Conservation (phyloP, 164 flowering plant species). For the Liriodendron chinense region DNA sequence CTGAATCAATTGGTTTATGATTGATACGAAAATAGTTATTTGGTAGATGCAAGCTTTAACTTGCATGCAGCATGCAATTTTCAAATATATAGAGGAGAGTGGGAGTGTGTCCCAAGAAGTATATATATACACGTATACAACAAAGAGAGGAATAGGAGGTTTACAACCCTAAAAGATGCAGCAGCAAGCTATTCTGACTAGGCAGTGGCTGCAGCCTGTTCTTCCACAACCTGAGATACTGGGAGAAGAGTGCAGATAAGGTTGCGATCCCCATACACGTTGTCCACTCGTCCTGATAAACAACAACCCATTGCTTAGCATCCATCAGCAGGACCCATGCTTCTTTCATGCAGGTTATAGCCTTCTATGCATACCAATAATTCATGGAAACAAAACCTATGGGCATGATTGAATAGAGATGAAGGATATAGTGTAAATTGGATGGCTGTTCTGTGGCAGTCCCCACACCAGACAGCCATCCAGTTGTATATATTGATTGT, state of each 20-base stretch:
- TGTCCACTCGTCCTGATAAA: slow-evolving; percentile 85
- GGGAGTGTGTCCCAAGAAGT: slow-evolving; percentile 1
- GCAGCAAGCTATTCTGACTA: slow-evolving; percentile 22
- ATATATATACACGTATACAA: slow-evolving; percentile 5
- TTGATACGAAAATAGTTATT: not conserved
- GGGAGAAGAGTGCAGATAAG: slow-evolving; percentile 89
- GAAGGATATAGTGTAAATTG: too few species aligned
- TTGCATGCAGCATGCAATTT: slow-evolving; percentile 3
- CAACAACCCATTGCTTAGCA: not conserved
- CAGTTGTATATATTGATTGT: too few species aligned
- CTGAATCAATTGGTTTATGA: too few species aligned
- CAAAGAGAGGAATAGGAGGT: not conserved
- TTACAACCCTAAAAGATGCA: not conserved
- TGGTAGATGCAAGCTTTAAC: not conserved
- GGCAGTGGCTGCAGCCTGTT: slow-evolving; percentile 82
- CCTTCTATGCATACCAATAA: too few species aligned
- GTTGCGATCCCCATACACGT: slow-evolving; percentile 96
- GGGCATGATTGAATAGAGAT: too few species aligned
- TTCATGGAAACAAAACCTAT: too few species aligned
- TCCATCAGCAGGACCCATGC: not conserved
- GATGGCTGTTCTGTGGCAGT: too few species aligned
- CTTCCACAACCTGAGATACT: slow-evolving; percentile 63
- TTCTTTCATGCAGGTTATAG: not conserved
- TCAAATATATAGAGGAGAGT: not conserved
- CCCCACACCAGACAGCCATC: too few species aligned